Conservation (phyloP, 1,284 basidiomycete species). For the Austroboletus rostrupii region DNA sequence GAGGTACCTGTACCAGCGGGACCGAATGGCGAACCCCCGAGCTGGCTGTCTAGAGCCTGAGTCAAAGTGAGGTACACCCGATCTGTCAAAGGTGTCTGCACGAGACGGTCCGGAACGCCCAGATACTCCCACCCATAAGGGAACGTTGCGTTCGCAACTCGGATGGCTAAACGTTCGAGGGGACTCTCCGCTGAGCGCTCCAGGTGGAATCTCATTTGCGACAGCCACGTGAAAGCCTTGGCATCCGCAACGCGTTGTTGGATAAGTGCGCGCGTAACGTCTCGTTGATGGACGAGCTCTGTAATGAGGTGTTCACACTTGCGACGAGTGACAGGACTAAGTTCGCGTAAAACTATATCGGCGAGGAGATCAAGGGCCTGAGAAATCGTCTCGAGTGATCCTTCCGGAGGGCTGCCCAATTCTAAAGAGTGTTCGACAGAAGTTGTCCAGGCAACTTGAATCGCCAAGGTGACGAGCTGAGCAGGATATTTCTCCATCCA, state of each 20-base stretch:
- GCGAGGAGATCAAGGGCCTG: slow-evolving; percentile 91
- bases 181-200: slow-evolving; percentile 70
- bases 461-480: slow-evolving; percentile 90
- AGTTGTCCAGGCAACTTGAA: slow-evolving; percentile 93
- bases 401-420: slow-evolving; percentile 51
- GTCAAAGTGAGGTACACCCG: slow-evolving; percentile 95
- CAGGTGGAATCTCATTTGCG: slow-evolving; percentile 98
- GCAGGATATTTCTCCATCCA: slow-evolving; percentile 96
- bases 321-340: slow-evolving; percentile 83
- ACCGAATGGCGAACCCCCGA: slow-evolving; percentile 96
- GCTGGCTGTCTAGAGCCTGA: slow-evolving; percentile 90
- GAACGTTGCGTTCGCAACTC: slow-evolving; percentile 90
- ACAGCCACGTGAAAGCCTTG: slow-evolving; percentile 88
- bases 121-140: slow-evolving; percentile 99
- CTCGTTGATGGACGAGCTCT: slow-evolving; percentile 96
- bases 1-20: slow-evolving; percentile 91
- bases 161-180: slow-evolving; percentile 76
- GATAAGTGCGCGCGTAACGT: slow-evolving; percentile 84
- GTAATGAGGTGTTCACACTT: slow-evolving; percentile 99
- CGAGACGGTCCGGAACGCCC: slow-evolving; percentile 93
- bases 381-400: slow-evolving; percentile 71
- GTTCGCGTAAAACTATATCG: slow-evolving; percentile 90
- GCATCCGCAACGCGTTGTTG: slow-evolving; percentile 61
- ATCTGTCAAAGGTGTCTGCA: slow-evolving; percentile 98
- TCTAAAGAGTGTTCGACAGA: slow-evolving; percentile 78